Evolutionary conservation across 805 yeast species (phyloP).

Genomic region (Pichia manshurica): DNA sequence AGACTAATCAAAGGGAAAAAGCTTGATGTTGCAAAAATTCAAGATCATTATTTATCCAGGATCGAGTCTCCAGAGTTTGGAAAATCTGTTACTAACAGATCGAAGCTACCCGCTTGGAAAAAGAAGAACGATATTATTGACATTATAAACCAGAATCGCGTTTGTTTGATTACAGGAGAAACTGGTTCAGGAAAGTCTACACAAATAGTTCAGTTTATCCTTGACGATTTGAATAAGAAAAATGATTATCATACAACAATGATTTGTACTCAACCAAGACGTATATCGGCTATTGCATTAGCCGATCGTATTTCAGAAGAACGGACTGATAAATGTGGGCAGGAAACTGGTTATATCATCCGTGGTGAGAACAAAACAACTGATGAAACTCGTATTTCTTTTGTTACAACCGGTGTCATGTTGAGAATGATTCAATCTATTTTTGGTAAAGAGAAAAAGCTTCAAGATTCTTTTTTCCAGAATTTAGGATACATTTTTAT

Average conservation of each 20-base stretch:
- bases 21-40: slow-evolving; percentile 30
- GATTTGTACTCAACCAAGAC: slow-evolving; percentile 90
- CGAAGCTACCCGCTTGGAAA: slow-evolving; percentile 78
- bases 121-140: slow-evolving; percentile 52
- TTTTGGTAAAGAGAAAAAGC: slow-evolving; percentile 21
- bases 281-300: slow-evolving; percentile 90
- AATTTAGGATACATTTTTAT: slow-evolving; percentile 67
- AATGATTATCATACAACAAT: slow-evolving; percentile 54
- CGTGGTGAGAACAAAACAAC: slow-evolving; percentile 78
- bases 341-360: slow-evolving; percentile 82
- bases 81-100: slow-evolving; percentile 38
- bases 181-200: slow-evolving; percentile 98
- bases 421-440: slow-evolving; percentile 73
- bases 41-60: slow-evolving; percentile 30
- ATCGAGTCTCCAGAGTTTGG: slow-evolving; percentile 20
- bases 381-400: slow-evolving; percentile 64
- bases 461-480: slow-evolving; percentile 38
- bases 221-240: slow-evolving; percentile 54
- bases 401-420: slow-evolving; percentile 89
- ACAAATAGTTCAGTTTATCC: slow-evolving; percentile 82
- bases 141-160: slow-evolving; percentile 51
- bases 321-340: slow-evolving; percentile 56
- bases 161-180: slow-evolving; percentile 86
- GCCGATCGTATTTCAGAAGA: slow-evolving; percentile 92
- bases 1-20: slow-evolving; percentile 18